Conservation (phyloP, 2,329 filamentous ascomycete genomes). For the Ophiostoma sp. region DNA sequence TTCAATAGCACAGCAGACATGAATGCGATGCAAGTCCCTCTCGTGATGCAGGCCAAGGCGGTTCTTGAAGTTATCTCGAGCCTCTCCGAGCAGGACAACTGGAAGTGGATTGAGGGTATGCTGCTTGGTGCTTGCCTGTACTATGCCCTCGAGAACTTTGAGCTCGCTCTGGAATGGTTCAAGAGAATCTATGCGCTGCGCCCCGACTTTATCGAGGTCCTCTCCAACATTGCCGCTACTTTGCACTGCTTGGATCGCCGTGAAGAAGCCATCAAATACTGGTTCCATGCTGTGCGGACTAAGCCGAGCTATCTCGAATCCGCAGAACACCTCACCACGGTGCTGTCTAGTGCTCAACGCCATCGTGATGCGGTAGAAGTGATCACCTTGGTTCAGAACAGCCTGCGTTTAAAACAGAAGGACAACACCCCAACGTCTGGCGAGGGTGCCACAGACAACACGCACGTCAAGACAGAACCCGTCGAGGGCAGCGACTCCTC, state of each 20-base stretch:
- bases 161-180: conserved; percentile 71
- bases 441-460: not conserved
- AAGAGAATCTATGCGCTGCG: conserved; percentile 56
- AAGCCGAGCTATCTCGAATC: conserved; percentile 90
- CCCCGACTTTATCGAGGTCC: conserved; percentile 74
- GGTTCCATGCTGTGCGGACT: conserved; percentile 76
- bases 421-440: not conserved
- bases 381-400: conserved; percentile 77
- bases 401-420: conserved; percentile 44
- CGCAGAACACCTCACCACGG: conserved; percentile 84
- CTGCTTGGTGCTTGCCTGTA: conserved; percentile 84
- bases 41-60: conserved; percentile 52
- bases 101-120: conserved; percentile 92
- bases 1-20: conserved; percentile 24
- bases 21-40: conserved; percentile 35
- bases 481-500: not conserved
- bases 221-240: conserved; percentile 88
- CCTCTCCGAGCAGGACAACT: conserved; percentile 72
- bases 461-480: not conserved
- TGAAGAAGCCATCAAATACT: conserved; percentile 78
- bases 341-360: conserved; percentile 76
- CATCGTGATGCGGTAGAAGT: conserved; percentile 80
- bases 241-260: conserved; percentile 76
- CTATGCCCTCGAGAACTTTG: conserved; percentile 81
- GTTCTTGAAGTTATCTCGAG: conserved; percentile 67